Conservation (phyloP, 2,329 filamentous ascomycete genomes). For the Macrophomina pseudophaseolina region DNA sequence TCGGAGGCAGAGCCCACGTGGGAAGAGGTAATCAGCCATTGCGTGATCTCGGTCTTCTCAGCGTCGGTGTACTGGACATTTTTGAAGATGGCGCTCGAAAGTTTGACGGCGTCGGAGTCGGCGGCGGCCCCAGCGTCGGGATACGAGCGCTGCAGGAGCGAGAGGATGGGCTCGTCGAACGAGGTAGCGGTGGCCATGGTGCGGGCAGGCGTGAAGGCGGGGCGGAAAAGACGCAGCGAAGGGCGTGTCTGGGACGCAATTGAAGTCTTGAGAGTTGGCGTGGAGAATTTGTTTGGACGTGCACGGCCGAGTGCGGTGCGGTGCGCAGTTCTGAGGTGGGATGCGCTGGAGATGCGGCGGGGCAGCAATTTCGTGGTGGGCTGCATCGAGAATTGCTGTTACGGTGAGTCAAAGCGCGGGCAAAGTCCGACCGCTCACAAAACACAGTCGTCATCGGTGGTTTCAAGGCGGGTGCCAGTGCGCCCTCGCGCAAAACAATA, state of each 20-base stretch:
- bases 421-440: slow-evolving; percentile 18
- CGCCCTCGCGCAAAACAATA: slow-evolving; percentile 9
- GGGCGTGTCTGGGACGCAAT: slow-evolving; percentile 37
- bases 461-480: slow-evolving; percentile 7
- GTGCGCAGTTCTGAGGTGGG: slow-evolving; percentile 2
- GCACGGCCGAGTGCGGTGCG: slow-evolving; percentile 1
- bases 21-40: slow-evolving; percentile 82
- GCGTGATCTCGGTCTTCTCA: slow-evolving; percentile 85
- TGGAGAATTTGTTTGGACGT: not conserved
- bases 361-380: slow-evolving; percentile 26
- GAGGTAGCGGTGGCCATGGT: slow-evolving; percentile 42
- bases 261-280: slow-evolving; percentile 10
- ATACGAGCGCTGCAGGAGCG: slow-evolving; percentile 44
- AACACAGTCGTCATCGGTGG: slow-evolving; percentile 21
- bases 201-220: slow-evolving; percentile 32
- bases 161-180: slow-evolving; percentile 41
- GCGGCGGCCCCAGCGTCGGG: slow-evolving; percentile 43
- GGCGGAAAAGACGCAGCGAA: slow-evolving; percentile 37
- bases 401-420: slow-evolving; percentile 27
- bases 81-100: slow-evolving; percentile 68
- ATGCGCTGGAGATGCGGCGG: slow-evolving; percentile 19
- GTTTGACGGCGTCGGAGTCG: slow-evolving; percentile 47
- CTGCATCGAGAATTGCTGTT: slow-evolving; percentile 21
- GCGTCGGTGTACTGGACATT: slow-evolving; percentile 73
- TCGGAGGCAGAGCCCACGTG: slow-evolving; percentile 68